These are phyloP conservation scores for Neospora caninum DNA, from an alignment of 169 alveolate genomes.

Conservation along the genomic window DNA sequence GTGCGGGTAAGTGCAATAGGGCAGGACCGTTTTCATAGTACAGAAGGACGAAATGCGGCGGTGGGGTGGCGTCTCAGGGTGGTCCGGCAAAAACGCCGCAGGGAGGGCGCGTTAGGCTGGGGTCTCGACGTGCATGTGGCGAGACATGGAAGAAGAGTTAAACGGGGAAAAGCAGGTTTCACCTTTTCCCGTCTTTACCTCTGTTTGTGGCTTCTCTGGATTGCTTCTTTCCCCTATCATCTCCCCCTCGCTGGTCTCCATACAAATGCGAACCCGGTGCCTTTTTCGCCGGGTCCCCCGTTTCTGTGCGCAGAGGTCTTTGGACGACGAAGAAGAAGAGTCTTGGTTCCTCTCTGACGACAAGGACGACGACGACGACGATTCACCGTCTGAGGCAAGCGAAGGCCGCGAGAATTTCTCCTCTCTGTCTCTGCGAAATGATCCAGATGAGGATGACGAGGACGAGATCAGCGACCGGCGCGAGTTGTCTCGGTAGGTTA, in stretches of 20 bases:
- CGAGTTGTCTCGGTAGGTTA: background rate
- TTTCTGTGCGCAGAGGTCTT: background rate
- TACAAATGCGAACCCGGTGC: too few relatives aligned
- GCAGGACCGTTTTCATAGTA: too few relatives aligned
- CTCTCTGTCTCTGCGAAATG: background rate
- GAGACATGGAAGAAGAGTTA: too few relatives aligned
- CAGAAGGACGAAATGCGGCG: too few relatives aligned
- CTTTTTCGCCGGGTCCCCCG: too few relatives aligned
- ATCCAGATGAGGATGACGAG: background rate
- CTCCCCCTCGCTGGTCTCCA: too few relatives aligned
- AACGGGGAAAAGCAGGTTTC: background rate
- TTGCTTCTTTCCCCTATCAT: too few relatives aligned
- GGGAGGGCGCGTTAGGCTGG: too few relatives aligned
- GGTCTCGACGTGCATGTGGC: too few relatives aligned
- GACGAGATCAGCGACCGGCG: background rate
- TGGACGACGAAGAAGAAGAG: slow-evolving; percentile 34
- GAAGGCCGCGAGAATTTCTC: background rate
- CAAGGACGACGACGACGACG: slow-evolving; percentile 13
- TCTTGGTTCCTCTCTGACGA: slow-evolving; percentile 26
- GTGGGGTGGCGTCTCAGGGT: too few relatives aligned
- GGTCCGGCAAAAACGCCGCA: too few relatives aligned
- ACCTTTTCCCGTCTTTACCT: background rate
- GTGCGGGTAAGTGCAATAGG: too few relatives aligned
- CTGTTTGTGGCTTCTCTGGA: background rate
- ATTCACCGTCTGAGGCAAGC: background rate